phyloP scores from a whole-genome alignment of 306 rosid genomes.

The Sphenostylis stenocarpa region DNA sequence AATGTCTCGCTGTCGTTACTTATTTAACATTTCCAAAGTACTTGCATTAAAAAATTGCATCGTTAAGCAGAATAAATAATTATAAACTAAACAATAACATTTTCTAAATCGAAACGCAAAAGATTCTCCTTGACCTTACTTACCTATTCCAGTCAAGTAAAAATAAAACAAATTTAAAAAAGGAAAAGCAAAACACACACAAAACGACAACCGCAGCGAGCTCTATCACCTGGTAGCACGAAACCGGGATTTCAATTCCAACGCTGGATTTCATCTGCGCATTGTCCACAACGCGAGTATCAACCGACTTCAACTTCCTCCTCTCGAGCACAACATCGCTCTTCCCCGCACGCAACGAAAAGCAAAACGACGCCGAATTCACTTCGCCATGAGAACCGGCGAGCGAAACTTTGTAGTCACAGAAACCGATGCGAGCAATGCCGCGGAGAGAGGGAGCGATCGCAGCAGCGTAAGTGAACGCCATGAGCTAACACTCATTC shows the following conservation, averaged over 20 bases:
- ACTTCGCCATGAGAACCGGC: slow-evolving; percentile 35
- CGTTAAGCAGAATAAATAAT: background rate
- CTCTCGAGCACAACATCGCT: slow-evolving; percentile 37
- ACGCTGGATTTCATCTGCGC: slow-evolving; percentile 37
- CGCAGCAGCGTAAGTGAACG: slow-evolving; percentile 51
- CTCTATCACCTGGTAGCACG: slow-evolving; percentile 77
- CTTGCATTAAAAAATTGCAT: background rate
- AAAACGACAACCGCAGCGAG: background rate
- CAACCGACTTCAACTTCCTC: slow-evolving; percentile 60
- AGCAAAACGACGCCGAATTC: slow-evolving; percentile 31
- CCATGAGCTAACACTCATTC: slow-evolving; percentile 47
- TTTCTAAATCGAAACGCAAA: background rate
- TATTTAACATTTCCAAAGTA: background rate
- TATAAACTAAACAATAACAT: background rate
- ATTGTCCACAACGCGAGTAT: slow-evolving; percentile 50
- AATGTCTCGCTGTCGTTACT: background rate
- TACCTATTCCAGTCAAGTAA: background rate
- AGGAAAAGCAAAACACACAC: background rate
- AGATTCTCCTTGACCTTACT: background rate
- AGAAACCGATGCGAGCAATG: slow-evolving; percentile 34
- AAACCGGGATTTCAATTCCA: slow-evolving; percentile 82
- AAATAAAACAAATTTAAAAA: background rate
- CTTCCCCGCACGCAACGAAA: slow-evolving; percentile 40
- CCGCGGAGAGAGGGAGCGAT: slow-evolving; percentile 44
- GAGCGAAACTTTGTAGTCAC: slow-evolving; percentile 24